Conservation (phyloP, 345 rosid species). For the Dipteronia dyeriana region DNA sequence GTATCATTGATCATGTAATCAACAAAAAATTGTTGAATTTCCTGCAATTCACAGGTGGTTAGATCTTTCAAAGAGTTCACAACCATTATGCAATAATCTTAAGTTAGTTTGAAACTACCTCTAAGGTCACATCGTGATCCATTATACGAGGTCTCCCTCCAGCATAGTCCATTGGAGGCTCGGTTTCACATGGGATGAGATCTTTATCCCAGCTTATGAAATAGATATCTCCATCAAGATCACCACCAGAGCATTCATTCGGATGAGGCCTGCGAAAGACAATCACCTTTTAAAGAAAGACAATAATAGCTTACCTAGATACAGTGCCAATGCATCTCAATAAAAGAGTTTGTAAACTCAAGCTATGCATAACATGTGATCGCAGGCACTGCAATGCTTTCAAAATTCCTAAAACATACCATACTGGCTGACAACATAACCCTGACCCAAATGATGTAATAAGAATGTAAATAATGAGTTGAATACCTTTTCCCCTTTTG, state of each 20-base stretch:
- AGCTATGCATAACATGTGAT: not conserved
- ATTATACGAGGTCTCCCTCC: slow-evolving; percentile 70
- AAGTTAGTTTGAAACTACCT: slow-evolving; percentile 43
- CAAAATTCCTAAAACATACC: not conserved
- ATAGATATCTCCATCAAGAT: slow-evolving; percentile 92
- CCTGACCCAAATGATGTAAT: slow-evolving; percentile 6
- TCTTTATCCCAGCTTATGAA: slow-evolving; percentile 87
- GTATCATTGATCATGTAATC: slow-evolving; percentile 93
- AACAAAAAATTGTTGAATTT: slow-evolving; percentile 77
- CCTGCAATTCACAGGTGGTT: slow-evolving; percentile 49
- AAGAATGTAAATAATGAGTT: not conserved
- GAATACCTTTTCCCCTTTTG: slow-evolving; percentile 78
- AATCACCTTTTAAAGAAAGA: slow-evolving; percentile 13
- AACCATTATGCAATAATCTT: not conserved
- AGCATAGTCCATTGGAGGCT: slow-evolving; percentile 84
- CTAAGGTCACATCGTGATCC: slow-evolving; percentile 89
- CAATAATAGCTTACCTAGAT: not conserved
- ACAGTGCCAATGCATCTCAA: not conserved
- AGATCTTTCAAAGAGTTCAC: slow-evolving; percentile 2
- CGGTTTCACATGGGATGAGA: slow-evolving; percentile 68
- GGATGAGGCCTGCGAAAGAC: slow-evolving; percentile 83
- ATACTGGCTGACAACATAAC: not conserved
- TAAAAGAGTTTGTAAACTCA: not conserved
- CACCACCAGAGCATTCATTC: slow-evolving; percentile 97
- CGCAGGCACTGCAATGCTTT: not conserved